These are phyloP conservation scores for Coelastrella sp. DNA, from an alignment of 139 green algal species.

Conservation along the genomic window DNA sequence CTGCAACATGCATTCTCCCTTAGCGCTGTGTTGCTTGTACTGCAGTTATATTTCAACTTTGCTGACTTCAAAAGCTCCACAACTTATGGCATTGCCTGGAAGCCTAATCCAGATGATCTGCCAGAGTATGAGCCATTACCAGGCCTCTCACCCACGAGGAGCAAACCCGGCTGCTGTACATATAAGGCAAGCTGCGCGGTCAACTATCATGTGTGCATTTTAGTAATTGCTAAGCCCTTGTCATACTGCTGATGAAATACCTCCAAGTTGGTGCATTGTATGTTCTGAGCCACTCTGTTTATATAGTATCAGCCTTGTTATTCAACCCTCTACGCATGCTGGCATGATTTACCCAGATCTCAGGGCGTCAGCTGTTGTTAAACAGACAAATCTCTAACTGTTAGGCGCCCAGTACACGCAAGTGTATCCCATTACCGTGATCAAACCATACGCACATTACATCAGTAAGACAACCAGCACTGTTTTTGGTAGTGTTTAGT, in stretches of 20 bases:
- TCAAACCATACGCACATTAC: too few species aligned
- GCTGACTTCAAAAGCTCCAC: not conserved
- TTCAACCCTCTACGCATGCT: too few species aligned
- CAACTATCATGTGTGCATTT: not conserved
- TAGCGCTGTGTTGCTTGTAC: not conserved
- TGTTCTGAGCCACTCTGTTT: too few species aligned
- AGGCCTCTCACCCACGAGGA: not conserved
- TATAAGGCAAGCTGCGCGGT: not conserved
- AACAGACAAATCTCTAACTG: too few species aligned
- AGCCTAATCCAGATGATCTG: not conserved
- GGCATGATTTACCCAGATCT: too few species aligned
- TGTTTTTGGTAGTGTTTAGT: not conserved
- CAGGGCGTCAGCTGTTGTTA: too few species aligned
- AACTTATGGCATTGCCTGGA: not conserved
- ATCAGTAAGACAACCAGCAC: not conserved
- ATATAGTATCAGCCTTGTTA: too few species aligned
- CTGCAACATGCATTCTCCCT: not conserved
- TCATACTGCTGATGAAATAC: not conserved
- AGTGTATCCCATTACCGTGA: too few species aligned
- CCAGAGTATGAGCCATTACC: not conserved
- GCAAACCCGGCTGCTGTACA: not conserved
- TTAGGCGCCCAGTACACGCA: too few species aligned
- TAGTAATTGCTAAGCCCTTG: not conserved
- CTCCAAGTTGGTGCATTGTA: not conserved
- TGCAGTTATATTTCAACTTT: not conserved